Evolutionary conservation across 2,329 filamentous ascomycete species (phyloP).

Genomic region (Epichloe sibirici): DNA sequence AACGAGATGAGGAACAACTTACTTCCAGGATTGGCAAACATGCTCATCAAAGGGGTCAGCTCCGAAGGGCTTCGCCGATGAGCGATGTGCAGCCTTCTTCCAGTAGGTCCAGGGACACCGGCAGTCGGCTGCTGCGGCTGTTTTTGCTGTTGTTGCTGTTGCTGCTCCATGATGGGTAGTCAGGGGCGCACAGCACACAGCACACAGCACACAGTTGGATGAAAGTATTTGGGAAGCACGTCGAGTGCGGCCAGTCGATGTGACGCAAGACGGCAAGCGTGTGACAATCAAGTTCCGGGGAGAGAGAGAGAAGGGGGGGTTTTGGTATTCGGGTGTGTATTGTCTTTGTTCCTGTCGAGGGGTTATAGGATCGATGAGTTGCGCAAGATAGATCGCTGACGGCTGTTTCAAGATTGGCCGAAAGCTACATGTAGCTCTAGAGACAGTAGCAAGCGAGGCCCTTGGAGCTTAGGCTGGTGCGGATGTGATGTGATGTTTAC

Average conservation of each 20-base stretch:
- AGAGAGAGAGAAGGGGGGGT: not conserved
- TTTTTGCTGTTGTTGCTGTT: constrained; percentile 42
- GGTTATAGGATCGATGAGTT: not conserved
- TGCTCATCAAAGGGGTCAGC: constrained; percentile 95
- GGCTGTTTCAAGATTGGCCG: not conserved
- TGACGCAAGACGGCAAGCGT: not conserved
- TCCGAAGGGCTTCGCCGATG: constrained; percentile 95
- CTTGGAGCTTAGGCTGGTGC: constrained; percentile 5
- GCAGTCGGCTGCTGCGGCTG: constrained; percentile 38
- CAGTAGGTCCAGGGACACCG: constrained; percentile 60
- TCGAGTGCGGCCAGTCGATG: constrained; percentile 21
- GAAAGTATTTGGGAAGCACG: constrained; percentile 21
- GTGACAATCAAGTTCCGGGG: not conserved
- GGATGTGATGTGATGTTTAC: constrained; percentile 10
- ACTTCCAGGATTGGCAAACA: constrained; percentile 57
- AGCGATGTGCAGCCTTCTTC: constrained; percentile 90
- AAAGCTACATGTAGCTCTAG: constrained; percentile 6
- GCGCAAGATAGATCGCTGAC: not conserved
- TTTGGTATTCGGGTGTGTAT: not conserved
- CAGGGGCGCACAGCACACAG: constrained; percentile 28
- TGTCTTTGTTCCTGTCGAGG: not conserved
- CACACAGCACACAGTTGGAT: constrained; percentile 17
- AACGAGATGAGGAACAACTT: constrained; percentile 25
- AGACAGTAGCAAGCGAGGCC: constrained; percentile 10
- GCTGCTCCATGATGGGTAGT: constrained; percentile 46